phyloP scores from a whole-genome alignment of 176 grass and related monocot species.

The Musa schizocarpa region DNA sequence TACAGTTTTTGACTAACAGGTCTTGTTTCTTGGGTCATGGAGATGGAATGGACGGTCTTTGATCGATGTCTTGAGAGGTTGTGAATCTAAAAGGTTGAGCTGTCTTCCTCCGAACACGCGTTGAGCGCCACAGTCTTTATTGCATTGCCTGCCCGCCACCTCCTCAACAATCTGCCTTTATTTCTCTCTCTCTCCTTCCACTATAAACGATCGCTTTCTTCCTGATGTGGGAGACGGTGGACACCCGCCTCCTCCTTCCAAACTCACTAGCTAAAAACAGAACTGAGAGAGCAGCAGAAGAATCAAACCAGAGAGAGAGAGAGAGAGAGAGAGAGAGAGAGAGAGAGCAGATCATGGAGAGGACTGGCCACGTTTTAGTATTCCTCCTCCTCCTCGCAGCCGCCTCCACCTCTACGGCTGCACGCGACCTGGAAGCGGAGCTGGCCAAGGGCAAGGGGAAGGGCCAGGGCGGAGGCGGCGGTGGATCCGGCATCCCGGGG shows the following conservation, averaged over 20 bases:
- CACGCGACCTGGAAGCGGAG: neutral
- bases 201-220: neutral
- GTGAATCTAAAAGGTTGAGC: too few species aligned
- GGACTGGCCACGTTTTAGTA: neutral
- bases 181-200: neutral
- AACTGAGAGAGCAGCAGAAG: too few species aligned
- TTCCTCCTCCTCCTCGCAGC: neutral
- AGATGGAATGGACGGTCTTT: too few species aligned
- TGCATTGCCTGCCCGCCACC: neutral
- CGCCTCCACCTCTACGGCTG: neutral
- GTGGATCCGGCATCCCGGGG: constrained; percentile 22
- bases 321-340: neutral
- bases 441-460: neutral
- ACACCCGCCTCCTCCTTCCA: neutral
- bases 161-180: neutral
- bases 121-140: neutral
- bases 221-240: neutral
- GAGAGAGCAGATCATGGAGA: neutral
- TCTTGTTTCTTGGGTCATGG: too few species aligned
- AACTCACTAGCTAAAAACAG: too few species aligned
- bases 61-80: too few species aligned
- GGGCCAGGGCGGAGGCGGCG: neutral
- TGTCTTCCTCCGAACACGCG: neutral
- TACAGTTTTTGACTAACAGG: too few species aligned
- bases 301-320: neutral